Evolutionary conservation across 495 filamentous ascomycete genomes (phyloP), one percentile per base, ranked within the genome.

Genomic region (Clavariopsis aquatica): DNA sequence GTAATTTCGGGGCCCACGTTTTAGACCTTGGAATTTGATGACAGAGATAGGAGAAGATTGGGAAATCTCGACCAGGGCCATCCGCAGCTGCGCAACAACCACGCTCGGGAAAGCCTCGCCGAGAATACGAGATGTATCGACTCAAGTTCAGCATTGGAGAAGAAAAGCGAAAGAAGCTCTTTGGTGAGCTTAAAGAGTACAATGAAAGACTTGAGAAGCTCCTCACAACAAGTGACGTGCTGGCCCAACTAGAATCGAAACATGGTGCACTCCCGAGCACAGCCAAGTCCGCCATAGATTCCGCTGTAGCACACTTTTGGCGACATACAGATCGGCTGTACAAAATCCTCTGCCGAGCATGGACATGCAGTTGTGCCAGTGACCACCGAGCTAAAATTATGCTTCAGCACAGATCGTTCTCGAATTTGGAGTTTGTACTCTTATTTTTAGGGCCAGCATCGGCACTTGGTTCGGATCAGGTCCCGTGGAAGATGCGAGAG

Each of bases 61-160:
- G 5, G n/a, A 19, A 31, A 54, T 15, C 22, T 15, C 52, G 12
- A 4, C 7, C 28, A 54, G 26, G 19, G 19, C 7, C 19, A 49
- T 23, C 17, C 15, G 45, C 17, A n/a, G 45, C 45, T 49, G 27
- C 29, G 38, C 13, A 9, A 22, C 53, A 49, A 53, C 54, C 20
- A 27, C 49, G 8, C 34, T 23, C 15, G 17, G 45, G 46, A 66
- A 47, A 19, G 49, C 46, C 49, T 31, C 61, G 10, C 38, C 62
- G 46, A 67, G 55, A 63, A 41, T 71, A 49, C 15, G 53, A 80
- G 34, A 72, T 71, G 20, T 70, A 71, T 54, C 62, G 75, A 2
- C 65, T 73, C 47, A 71, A 65, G 29, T 78, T 80, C 46, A 66
- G 66, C 19, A 65, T 78, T 8, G 64, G 68, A 10, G 68, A 70